Base-by-base conservation (phyloP, 345 rosid genomes). In the Eucalyptus regnans region DNA sequence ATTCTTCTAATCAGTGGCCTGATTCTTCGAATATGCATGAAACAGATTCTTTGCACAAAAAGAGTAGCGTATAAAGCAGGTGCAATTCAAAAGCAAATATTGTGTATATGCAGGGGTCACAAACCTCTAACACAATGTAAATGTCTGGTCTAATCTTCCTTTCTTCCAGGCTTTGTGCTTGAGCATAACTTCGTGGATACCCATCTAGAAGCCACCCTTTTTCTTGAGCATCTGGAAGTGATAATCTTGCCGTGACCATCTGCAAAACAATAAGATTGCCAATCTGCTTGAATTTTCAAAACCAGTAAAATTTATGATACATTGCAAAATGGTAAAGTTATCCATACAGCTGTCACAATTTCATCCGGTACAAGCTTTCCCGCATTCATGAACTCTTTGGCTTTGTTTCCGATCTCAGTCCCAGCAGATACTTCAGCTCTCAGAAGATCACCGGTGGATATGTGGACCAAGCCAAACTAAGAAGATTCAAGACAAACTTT, bases 191-290 rank as follows among this genome's bases (percentile, higher is more conserved):
- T 90, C 98, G 89, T 51, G 99, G 99, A 90, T 93, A 96, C 50
- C 99, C 99, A 93, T 97, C 99, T 27, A 96, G 96, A 92, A 96
- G 99, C 99, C 99, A 97, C 71, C 99, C 99, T 29, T 90, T 93
- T 88, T 93, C 92, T 93, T 93, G 95, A 87, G 93, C 96, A 92
- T 97, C 99, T 91, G 94, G 92, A 37, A 89, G 92, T 12, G 96
- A 93, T 90, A 97, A 90, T 86, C 97, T 91, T 85, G 90, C 90
- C 8, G 93, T 92, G 89, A 96, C 96, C 97, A 96, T 96, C 98
- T 96, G 86, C 49, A 90, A 79, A 90, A 81, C 27, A 89, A 87
- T 87, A 91, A 62, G 43, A 51, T 15, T 44, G 11, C 37, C 41
- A 81, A 60, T 88, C 50, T 62, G 44, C 80, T 83, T 48, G 54